phyloP scores from a whole-genome alignment of 331 rosid species.

The Malus hybrid region DNA sequence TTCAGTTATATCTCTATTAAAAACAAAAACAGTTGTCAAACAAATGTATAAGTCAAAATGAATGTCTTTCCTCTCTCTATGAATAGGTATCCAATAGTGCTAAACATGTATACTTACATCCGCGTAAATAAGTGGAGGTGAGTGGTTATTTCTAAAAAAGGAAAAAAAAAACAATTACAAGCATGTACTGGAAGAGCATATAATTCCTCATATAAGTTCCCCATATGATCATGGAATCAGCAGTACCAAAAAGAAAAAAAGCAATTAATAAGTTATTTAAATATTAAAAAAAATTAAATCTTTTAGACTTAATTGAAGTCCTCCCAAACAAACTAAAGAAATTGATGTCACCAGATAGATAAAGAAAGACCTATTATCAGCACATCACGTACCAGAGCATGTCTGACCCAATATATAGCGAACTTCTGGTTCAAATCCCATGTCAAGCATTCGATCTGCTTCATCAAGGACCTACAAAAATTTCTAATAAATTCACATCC shows the following conservation, averaged over 20 bases:
- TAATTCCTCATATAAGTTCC: neutral
- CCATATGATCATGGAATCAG: neutral
- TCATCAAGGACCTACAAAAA: conserved; percentile 86
- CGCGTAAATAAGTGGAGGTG: neutral
- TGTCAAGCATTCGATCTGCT: conserved; percentile 97
- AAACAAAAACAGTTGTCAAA: neutral
- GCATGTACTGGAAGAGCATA: neutral
- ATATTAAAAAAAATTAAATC: neutral
- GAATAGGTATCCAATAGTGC: neutral
- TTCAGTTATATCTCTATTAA: neutral
- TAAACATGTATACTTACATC: neutral
- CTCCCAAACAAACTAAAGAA: neutral
- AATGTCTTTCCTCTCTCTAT: too few relatives aligned
- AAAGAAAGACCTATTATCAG: neutral
- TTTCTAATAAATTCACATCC: neutral
- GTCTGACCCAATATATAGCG: conserved; percentile 85
- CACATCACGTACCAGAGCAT: conserved; percentile 43
- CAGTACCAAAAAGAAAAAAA: neutral
- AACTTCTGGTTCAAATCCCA: conserved; percentile 96
- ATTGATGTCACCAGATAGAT: neutral
- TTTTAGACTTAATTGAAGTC: neutral
- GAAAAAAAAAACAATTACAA: neutral
- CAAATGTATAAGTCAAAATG: neutral
- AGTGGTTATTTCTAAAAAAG: neutral
- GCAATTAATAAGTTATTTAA: neutral